A percentile compares a stretch with the other conserved stretches of the same genome.
These are phyloP conservation scores for Choiromyces venosus DNA, from an alignment of 495 filamentous ascomycete species.

Conservation along the genomic window DNA sequence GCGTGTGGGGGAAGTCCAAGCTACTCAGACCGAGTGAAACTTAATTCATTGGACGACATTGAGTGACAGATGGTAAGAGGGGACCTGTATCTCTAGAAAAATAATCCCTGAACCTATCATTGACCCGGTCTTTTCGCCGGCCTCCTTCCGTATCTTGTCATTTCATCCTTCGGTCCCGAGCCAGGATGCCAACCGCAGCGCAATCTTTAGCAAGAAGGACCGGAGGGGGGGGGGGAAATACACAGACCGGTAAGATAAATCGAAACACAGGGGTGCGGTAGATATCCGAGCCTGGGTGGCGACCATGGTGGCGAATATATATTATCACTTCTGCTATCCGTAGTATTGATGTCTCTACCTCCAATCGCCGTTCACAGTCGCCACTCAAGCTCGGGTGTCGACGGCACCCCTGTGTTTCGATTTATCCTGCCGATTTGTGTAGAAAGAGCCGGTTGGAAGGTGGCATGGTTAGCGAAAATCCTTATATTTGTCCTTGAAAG, in stretches of 20 bases:
- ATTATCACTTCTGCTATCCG: too few relatives aligned
- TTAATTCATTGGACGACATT: not conserved
- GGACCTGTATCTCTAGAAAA: not conserved
- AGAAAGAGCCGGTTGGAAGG: not conserved
- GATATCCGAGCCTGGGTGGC: too few relatives aligned
- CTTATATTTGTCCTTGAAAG: not conserved
- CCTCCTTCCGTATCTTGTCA: not conserved
- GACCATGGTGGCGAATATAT: too few relatives aligned
- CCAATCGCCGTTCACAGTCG: too few relatives aligned
- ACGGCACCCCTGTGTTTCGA: too few relatives aligned
- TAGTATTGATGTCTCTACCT: too few relatives aligned
- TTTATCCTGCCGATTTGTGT: too few relatives aligned
- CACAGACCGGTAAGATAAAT: not conserved
- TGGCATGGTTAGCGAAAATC: not conserved
- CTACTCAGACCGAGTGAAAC: not conserved
- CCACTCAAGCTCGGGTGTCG: too few relatives aligned
- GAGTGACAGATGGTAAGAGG: not conserved
- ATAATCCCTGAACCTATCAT: not conserved
- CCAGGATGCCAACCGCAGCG: not conserved
- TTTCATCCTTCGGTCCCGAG: not conserved
- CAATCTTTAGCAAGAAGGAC: not conserved
- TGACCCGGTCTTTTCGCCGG: slow-evolving; percentile 2
- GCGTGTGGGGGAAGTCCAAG: not conserved
- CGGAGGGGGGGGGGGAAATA: not conserved
- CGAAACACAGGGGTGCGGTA: too few relatives aligned